These are phyloP conservation scores for Fagus crenata DNA, from an alignment of 306 rosid genomes.

Conservation along the genomic window DNA sequence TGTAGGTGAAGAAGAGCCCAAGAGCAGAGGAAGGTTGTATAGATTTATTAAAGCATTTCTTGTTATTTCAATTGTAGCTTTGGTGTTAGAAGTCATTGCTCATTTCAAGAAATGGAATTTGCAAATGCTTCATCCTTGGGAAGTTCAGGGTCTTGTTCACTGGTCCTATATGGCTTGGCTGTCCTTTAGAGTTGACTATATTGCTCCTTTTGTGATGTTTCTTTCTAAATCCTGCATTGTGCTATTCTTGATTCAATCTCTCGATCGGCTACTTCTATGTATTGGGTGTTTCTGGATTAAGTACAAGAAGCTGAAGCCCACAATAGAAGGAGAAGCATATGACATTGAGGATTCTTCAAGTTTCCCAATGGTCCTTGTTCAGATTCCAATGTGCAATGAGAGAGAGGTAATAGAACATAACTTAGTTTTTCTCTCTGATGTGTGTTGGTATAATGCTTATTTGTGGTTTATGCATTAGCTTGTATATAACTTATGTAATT, in stretches of 20 bases:
- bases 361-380: constrained; percentile 91
- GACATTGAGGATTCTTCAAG: constrained; percentile 67
- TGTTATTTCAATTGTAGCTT: constrained; percentile 56
- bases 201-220: constrained; percentile 63
- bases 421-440: constrained; percentile 7
- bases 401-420: constrained; percentile 70
- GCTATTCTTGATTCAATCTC: constrained; percentile 82
- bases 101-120: constrained; percentile 81
- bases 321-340: constrained; percentile 45
- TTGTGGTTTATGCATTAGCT: background rate
- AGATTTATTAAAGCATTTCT: constrained; percentile 70
- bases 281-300: constrained; percentile 98
- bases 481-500: background rate
- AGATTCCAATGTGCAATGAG: constrained; percentile 99
- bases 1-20: constrained; percentile 57
- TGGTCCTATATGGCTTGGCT: constrained; percentile 77
- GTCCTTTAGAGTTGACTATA: constrained; percentile 73
- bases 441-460: background rate
- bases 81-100: constrained; percentile 71
- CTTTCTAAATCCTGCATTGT: constrained; percentile 85
- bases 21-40: constrained; percentile 60
- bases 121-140: constrained; percentile 73
- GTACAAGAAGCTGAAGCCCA: constrained; percentile 74
- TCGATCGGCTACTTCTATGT: constrained; percentile 85
- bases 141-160: constrained; percentile 68